phyloP scores from a whole-genome alignment of 2,329 filamentous ascomycete genomes.

The Zymoseptoria passerinii region DNA sequence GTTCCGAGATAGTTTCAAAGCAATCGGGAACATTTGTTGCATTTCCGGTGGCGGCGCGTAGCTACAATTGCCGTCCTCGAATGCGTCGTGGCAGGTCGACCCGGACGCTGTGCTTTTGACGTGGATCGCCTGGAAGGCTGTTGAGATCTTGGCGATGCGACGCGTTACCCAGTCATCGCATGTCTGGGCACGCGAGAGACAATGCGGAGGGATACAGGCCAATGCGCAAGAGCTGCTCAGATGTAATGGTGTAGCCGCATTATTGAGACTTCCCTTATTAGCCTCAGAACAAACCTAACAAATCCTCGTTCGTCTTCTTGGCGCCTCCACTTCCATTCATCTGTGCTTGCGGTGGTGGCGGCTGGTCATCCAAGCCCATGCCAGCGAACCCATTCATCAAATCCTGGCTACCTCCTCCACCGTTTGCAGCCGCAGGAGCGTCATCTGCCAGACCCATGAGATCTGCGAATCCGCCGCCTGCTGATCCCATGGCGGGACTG shows the following conservation, averaged over 20 bases:
- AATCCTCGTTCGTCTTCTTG: constrained; percentile 45
- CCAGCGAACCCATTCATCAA: constrained; percentile 77
- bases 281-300: constrained; percentile 47
- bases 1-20: too few relatives aligned
- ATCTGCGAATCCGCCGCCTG: constrained; percentile 61
- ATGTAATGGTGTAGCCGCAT: not conserved
- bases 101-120: too few relatives aligned
- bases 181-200: too few relatives aligned
- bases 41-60: not conserved
- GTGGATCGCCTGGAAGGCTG: too few relatives aligned
- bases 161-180: too few relatives aligned
- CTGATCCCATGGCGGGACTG: constrained; percentile 47
- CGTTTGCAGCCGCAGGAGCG: constrained; percentile 21
- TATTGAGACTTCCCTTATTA: not conserved
- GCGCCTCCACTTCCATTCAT: constrained; percentile 42
- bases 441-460: constrained; percentile 59
- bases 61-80: not conserved
- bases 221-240: not conserved
- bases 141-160: too few relatives aligned
- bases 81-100: too few relatives aligned
- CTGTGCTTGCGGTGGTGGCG: constrained; percentile 57
- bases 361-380: constrained; percentile 63
- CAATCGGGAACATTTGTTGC: not conserved
- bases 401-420: constrained; percentile 38
- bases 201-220: not conserved